Evolutionary conservation across 345 rosid species (phyloP), one percentile per base, ranked within the genome.

Genomic region (Streptanthus diversifolius): DNA sequence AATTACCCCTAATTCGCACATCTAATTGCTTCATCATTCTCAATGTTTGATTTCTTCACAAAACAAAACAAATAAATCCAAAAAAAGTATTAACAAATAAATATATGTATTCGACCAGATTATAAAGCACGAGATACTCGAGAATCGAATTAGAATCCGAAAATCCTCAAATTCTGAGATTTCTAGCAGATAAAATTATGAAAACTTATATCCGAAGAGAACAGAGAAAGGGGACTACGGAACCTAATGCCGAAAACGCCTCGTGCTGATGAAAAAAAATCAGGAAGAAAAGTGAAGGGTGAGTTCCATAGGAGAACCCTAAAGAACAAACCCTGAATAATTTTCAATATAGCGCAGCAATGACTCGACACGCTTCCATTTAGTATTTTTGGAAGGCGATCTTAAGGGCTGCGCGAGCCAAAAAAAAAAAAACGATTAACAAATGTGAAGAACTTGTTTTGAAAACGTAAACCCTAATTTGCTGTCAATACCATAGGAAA

Each of bases 281-380:
- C 62, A 77, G 56, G 63, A 56, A 21, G 65, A 65, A 13, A 9
- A 45, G 63, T 7, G 24, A 9, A 1, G 79, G 41, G 0, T 17
- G 17, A 8, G 15, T 12, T 25, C 15, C 13, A 7, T 29, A 77
- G 68, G 80, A 77, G 41, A 77, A 77, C 75, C 80, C 75, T 71
- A 71, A 63, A 1, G 4, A 63, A 71, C 3, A 37, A 71, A 64
- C 37, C 72, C 76, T 36, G 11, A 1, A 51, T 2, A 9, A 12
- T 0, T 27, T 62, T 77, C 25, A 25, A 77, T 77, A 21, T 77
- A 0, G 80, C 81, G 81, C 65, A 52, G 65, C 80, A 15, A 77
- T 77, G 80, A 77, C 77, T 77, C 80, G 77, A 77, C 76, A 77
- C 77, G 77, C 80, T 77, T 66, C 80, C 80, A 77, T 77, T 77